Conservation (phyloP, 2,329 filamentous ascomycete genomes). For the Leptographium lundbergii region DNA sequence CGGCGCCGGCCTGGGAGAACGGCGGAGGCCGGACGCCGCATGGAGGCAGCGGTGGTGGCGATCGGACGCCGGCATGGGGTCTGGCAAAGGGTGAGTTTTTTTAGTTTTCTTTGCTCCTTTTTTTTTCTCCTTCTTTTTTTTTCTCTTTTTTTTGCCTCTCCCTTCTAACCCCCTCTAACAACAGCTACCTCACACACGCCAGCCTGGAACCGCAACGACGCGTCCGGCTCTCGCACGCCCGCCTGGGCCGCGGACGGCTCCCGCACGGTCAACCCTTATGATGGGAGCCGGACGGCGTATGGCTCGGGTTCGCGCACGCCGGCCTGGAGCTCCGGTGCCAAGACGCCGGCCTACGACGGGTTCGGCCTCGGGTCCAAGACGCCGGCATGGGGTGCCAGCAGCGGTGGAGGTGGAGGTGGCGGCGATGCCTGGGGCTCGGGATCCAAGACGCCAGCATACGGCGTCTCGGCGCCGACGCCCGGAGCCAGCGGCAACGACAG, state of each 20-base stretch:
- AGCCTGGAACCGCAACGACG: constrained; percentile 44
- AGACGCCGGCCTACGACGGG: constrained; percentile 53
- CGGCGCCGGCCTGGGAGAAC: constrained; percentile 43
- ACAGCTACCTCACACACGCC: constrained; percentile 48
- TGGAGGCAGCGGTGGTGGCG: constrained; percentile 22
- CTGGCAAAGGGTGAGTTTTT: constrained; percentile 45
- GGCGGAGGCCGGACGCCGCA: constrained; percentile 13
- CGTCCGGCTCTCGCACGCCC: constrained; percentile 50
- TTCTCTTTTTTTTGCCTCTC: no score
- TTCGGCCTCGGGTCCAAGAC: constrained; percentile 59
- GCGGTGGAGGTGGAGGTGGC: constrained; percentile 10
- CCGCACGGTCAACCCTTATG: constrained; percentile 56
- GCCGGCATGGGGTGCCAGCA: constrained; percentile 39
- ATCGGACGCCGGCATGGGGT: constrained; percentile 68
- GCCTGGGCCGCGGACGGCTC: constrained; percentile 55
- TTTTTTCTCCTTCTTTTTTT: neutral
- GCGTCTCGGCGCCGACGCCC: constrained; percentile 44
- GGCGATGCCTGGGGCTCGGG: constrained; percentile 23
- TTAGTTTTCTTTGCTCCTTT: neutral
- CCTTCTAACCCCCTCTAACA: neutral
- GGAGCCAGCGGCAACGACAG: constrained; percentile 44
- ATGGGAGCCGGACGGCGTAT: constrained; percentile 65
- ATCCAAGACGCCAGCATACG: constrained; percentile 69
- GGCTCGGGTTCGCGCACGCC: constrained; percentile 61
- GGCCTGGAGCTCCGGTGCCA: constrained; percentile 66